Evolutionary conservation across 495 filamentous ascomycete genomes (phyloP), one percentile per base, ranked within the genome.

Genomic region (Penicillium steckii): DNA sequence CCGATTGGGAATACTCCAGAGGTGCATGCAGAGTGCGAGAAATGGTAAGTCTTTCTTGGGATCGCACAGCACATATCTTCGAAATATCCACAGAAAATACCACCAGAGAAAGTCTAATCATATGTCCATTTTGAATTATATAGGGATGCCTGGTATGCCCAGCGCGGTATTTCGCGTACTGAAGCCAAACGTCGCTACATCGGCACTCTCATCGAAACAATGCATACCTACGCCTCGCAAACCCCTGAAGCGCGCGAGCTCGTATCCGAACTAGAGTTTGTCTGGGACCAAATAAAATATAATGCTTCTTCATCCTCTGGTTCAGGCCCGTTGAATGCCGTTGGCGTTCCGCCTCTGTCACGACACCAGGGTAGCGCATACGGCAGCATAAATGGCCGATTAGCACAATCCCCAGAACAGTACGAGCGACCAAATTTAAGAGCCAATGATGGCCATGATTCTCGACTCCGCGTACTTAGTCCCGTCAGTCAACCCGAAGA

Each of bases 171-270:
- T 18, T 84, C 83, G 42, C 83, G 88, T 53, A 97, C 94, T 33
- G 92, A 97, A 72, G 92, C 94, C 30, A 98, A 98, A 80, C 84
- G 90, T 52, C 84, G 85, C 33, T 98, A 98, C 64, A 91, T 98
- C 69, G 85, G 88, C 46, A 91, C 89, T 7, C 76, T 98, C 26
- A 95, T 98, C 69, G 85, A 93, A 65, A 97, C 93, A 1, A 97
- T 98, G 94, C 92, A 97, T 68, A 78, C 79, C 56, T 97, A 93
- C 66, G 94, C 94, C 32, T 86, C 82, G 23, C 85, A 84, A 51
- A 91, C 90, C 10, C 80, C 88, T 42, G 91, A 96, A 68, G 90
- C 88, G 2, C 79, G 90, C 35, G 90, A 91, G 67, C 77, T 98
- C 7, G 90, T 97, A 29, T 74, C 84, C n/a, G 95, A 98, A 68